phyloP scores from a whole-genome alignment of 768 basidiomycete species.

The Lentinula lateritia region DNA sequence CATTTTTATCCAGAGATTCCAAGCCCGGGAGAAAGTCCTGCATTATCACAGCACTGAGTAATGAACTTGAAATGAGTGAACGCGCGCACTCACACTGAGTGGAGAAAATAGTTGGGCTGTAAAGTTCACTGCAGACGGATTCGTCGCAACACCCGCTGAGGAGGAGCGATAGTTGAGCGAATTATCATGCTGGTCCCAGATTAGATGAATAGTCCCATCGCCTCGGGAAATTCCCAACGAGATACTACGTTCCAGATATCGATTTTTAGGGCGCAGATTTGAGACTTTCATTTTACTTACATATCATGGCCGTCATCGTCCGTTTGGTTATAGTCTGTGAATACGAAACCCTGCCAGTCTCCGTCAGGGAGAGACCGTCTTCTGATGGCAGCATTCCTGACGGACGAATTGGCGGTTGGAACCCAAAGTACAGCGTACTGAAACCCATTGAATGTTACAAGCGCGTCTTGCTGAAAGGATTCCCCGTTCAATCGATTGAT shows the following conservation, averaged over 20 bases:
- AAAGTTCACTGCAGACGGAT: conserved; percentile 19
- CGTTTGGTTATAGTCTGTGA: conserved; percentile 29
- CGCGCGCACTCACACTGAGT: conserved; percentile 8
- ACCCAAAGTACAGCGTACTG: conserved; percentile 30
- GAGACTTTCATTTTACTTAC: conserved; percentile 7
- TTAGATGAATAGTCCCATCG: conserved; percentile 28
- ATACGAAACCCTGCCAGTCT: conserved; percentile 23
- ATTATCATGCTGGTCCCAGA: conserved; percentile 32
- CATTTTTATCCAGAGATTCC: conserved; percentile 21
- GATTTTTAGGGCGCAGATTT: not conserved
- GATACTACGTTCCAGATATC: conserved; percentile 18
- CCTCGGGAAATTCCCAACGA: conserved; percentile 29
- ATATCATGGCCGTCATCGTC: conserved; percentile 31
- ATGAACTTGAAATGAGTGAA: not conserved
- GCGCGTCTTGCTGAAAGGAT: conserved; percentile 29
- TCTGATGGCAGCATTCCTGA: conserved; percentile 21
- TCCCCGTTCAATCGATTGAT: conserved; percentile 30
- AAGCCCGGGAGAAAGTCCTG: conserved; percentile 28
- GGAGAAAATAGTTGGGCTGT: conserved; percentile 21
- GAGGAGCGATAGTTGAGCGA: conserved; percentile 27
- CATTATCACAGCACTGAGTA: not conserved
- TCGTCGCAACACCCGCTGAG: conserved; percentile 20
- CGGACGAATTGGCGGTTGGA: conserved; percentile 17
- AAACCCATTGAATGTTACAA: conserved; percentile 27
- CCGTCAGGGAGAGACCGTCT: conserved; percentile 17